phyloP scores from a whole-genome alignment of 1,284 basidiomycete species.

The Boletus austroedulis region DNA sequence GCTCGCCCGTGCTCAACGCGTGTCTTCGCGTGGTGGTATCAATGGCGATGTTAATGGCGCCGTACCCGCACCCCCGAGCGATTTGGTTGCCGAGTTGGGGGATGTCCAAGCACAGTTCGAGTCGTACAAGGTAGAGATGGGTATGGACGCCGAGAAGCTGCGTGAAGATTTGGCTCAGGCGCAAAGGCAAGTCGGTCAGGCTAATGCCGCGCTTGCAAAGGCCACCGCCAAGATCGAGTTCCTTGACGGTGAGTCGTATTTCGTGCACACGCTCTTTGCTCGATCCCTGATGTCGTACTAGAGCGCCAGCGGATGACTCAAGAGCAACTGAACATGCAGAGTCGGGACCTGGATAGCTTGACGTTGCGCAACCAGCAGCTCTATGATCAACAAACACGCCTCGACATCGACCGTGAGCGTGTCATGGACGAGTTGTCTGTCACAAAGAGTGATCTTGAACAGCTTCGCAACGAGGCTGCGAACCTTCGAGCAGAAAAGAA shows the following conservation, averaged over 20 bases:
- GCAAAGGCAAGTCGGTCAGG: conserved; percentile 65
- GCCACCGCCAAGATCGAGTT: conserved; percentile 78
- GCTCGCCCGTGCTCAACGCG: conserved; percentile 50
- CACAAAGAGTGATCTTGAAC: conserved; percentile 60
- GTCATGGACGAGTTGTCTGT: conserved; percentile 61
- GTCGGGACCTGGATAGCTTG: conserved; percentile 59
- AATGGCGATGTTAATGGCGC: conserved; percentile 38
- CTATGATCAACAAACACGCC: conserved; percentile 61
- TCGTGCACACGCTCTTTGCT: not conserved
- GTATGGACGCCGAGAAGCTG: conserved; percentile 63
- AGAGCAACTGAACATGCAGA: conserved; percentile 56
- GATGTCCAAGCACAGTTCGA: conserved; percentile 77
- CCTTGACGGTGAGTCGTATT: conserved; percentile 54
- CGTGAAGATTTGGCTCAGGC: conserved; percentile 66
- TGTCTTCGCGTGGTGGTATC: conserved; percentile 14
- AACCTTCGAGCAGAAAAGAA: conserved; percentile 89
- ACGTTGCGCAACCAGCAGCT: conserved; percentile 65
- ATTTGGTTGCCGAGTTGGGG: conserved; percentile 55
- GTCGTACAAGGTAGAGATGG: conserved; percentile 75
- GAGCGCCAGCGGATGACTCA: conserved; percentile 67
- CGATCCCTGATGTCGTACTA: conserved; percentile 27
- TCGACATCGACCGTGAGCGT: conserved; percentile 64
- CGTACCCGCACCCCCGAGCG: conserved; percentile 23
- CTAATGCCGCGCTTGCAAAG: conserved; percentile 71
- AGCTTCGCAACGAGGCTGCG: conserved; percentile 79